phyloP scores from a whole-genome alignment of 345 rosid genomes.

The Pistacia integerrima region DNA sequence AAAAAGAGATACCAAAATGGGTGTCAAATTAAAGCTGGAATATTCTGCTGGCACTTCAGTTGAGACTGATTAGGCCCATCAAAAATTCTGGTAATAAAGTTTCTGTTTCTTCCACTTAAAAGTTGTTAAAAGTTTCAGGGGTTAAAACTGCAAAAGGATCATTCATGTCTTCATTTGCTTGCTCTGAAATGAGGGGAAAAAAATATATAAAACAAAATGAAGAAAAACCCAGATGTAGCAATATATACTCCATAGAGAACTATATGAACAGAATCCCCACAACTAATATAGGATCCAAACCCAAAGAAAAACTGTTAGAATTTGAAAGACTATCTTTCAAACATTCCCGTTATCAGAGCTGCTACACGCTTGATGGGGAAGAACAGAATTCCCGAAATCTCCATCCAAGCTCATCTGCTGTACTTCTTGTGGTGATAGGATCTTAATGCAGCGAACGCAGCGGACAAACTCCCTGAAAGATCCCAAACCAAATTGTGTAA shows the following conservation, averaged over 20 bases:
- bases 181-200: not conserved
- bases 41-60: too few species aligned
- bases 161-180: not conserved
- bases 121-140: not conserved
- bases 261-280: constrained; percentile 26
- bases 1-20: too few species aligned
- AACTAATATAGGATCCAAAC: constrained; percentile 11
- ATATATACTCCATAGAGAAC: constrained; percentile 11
- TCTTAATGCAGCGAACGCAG: constrained; percentile 69
- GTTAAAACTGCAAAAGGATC: not conserved
- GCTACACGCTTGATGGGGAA: constrained; percentile 67
- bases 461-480: constrained; percentile 66
- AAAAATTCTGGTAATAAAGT: too few species aligned
- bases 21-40: too few species aligned
- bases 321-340: constrained; percentile 24
- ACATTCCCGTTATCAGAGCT: constrained; percentile 64
- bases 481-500: constrained; percentile 1
- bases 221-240: not conserved
- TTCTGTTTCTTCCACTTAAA: too few species aligned
- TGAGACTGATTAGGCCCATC: too few species aligned
- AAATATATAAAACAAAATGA: too few species aligned
- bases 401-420: constrained; percentile 80
- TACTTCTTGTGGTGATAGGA: constrained; percentile 77
- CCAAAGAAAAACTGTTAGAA: constrained; percentile 23
- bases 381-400: constrained; percentile 52